A percentile compares a stretch with the other conserved stretches of the same genome.
Evolutionary conservation across 805 yeast genomes (phyloP).

Genomic region (Ogataea degrootiae): DNA sequence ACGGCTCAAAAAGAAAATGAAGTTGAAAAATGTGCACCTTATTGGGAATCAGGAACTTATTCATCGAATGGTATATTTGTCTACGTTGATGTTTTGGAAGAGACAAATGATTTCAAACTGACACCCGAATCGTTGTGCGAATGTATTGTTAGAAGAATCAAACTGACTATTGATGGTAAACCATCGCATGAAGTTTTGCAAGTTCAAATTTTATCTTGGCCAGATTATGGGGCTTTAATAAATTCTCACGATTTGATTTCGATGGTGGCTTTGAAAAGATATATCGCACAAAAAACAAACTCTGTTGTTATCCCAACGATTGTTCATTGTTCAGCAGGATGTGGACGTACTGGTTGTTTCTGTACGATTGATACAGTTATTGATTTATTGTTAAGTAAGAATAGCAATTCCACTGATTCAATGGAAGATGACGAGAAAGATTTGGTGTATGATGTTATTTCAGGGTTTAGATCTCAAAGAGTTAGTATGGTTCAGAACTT

Average conservation of each 20-base stretch:
- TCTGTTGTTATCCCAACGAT: constrained; percentile 43
- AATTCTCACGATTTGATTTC: constrained; percentile 54
- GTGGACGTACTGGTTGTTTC: constrained; percentile 93
- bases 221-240: constrained; percentile 66
- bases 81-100: constrained; percentile 21
- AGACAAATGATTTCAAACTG: constrained; percentile 23
- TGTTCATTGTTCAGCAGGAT: constrained; percentile 95
- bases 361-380: constrained; percentile 63
- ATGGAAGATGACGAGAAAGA: constrained; percentile 24
- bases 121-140: constrained; percentile 16
- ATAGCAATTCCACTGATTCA: constrained; percentile 1
- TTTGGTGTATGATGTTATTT: constrained; percentile 43
- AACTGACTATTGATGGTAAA: constrained; percentile 31
- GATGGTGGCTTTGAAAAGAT: constrained; percentile 38
- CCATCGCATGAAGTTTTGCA: constrained; percentile 53
- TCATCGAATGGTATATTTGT: constrained; percentile 24
- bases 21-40: constrained; percentile 75
- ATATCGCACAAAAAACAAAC: constrained; percentile 14
- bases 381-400: constrained; percentile 29
- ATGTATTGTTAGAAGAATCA: constrained; percentile 39
- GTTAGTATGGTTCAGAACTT: constrained; percentile 57
- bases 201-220: constrained; percentile 77
- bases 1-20: constrained; percentile 75
- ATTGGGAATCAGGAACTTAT: constrained; percentile 66
- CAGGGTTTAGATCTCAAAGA: constrained; percentile 45